phyloP scores from a whole-genome alignment of 306 rosid genomes.

The Fragaria iinumae region DNA sequence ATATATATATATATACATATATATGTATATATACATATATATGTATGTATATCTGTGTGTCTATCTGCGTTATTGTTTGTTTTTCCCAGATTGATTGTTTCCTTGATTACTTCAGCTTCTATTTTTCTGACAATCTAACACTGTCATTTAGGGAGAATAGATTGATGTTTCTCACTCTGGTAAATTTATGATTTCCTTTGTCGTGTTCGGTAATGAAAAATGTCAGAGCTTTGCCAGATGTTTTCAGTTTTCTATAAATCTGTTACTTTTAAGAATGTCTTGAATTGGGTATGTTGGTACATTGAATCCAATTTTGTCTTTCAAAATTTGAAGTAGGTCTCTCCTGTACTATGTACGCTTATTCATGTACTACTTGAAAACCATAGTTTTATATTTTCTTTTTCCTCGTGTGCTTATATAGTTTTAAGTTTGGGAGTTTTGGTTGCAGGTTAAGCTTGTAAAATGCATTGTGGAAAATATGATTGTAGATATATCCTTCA shows the following conservation, averaged over 20 bases:
- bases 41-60: no score
- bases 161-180: background rate
- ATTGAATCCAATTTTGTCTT: background rate
- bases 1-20: no score
- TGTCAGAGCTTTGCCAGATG: background rate
- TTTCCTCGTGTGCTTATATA: background rate
- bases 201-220: background rate
- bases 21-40: no score
- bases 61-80: no score
- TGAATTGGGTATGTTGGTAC: conserved; percentile 4
- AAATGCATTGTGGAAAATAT: conserved; percentile 82
- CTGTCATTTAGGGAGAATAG: background rate
- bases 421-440: conserved; percentile 15
- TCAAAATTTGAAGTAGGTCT: background rate
- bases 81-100: background rate
- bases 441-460: conserved; percentile 86
- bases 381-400: background rate
- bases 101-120: background rate
- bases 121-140: background rate
- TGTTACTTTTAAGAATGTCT: background rate
- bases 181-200: background rate
- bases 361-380: background rate
- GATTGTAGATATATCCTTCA: conserved; percentile 87
- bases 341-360: background rate
- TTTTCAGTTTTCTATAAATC: background rate